Conservation (phyloP, 257 asterid genomes). For the Gentiana macrophylla region DNA sequence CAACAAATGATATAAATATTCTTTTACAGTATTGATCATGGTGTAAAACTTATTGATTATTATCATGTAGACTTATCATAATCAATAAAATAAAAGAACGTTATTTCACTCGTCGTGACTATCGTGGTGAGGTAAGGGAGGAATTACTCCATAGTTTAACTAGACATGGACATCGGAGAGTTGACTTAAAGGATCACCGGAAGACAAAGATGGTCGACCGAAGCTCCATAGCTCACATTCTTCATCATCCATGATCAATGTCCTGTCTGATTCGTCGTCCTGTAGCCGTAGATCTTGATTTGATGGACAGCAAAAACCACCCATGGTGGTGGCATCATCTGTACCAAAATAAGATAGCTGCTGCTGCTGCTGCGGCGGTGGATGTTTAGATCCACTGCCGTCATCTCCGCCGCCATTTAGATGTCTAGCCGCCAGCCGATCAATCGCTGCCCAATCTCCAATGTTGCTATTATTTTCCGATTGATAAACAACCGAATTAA, state of each 20-base stretch:
- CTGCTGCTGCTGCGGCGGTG: conserved; percentile 8
- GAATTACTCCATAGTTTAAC: neutral
- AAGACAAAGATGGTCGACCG: conserved; percentile 10
- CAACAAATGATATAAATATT: too few species aligned
- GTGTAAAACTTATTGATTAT: too few species aligned
- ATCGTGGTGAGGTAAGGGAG: neutral
- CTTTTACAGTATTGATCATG: too few species aligned
- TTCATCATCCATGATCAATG: conserved; percentile 1
- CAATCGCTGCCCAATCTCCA: too few species aligned
- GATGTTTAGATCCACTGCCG: neutral
- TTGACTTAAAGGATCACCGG: conserved; percentile 16
- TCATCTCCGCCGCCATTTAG: neutral
- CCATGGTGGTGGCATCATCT: too few species aligned
- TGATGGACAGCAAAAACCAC: too few species aligned
- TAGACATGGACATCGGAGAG: conserved; percentile 21
- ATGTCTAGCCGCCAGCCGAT: too few species aligned
- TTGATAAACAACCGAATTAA: neutral
- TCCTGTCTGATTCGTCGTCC: conserved; percentile 1
- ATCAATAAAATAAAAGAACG: too few species aligned
- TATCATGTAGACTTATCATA: too few species aligned
- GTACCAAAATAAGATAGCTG: neutral
- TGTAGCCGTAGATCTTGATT: too few species aligned
- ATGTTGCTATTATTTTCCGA: neutral
- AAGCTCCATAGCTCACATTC: conserved; percentile 39
- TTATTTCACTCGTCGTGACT: too few species aligned